Percentiles rank a stretch among this genome's conserved stretches.
Conservation (phyloP, 1,284 basidiomycete species). For the Naganishia liquefaciens region DNA sequence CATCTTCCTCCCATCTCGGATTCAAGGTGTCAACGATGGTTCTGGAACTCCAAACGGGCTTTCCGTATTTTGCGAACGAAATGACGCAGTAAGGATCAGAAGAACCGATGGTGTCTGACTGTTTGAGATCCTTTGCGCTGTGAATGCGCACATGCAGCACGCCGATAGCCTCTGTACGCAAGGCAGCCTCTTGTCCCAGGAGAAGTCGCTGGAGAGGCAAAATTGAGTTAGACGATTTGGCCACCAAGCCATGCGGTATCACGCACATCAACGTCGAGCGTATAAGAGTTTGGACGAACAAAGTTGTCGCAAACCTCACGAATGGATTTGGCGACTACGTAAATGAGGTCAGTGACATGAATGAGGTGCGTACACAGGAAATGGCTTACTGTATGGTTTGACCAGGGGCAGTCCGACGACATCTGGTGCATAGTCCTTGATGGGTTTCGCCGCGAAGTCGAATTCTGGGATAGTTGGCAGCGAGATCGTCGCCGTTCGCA, state of each 20-base stretch:
- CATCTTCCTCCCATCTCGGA: conserved; percentile 53
- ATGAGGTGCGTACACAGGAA: conserved; percentile 6
- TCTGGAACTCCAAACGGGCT: conserved; percentile 51
- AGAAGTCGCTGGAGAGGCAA: conserved; percentile 42
- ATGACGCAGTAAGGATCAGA: conserved; percentile 53
- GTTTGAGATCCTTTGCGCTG: conserved; percentile 44
- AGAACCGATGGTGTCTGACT: conserved; percentile 49
- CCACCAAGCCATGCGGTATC: not conserved
- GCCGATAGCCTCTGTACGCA: conserved; percentile 48
- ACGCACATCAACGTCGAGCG: conserved; percentile 49
- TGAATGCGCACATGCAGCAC: conserved; percentile 52
- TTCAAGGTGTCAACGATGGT: conserved; percentile 48
- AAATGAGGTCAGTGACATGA: not conserved
- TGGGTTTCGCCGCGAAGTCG: conserved; percentile 52
- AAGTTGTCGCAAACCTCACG: conserved; percentile 50
- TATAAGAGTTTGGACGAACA: conserved; percentile 49
- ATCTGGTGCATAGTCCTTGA: conserved; percentile 43
- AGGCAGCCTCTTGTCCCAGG: conserved; percentile 45
- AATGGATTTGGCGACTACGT: conserved; percentile 40
- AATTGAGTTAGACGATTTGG: not conserved
- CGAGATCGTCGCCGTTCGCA: conserved; percentile 47
- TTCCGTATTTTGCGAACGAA: conserved; percentile 49
- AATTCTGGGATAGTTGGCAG: conserved; percentile 52
- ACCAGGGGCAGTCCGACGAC: conserved; percentile 52
- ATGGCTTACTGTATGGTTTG: conserved; percentile 46